Evolutionary conservation across 768 basidiomycete genomes (phyloP).

Genomic region (Pleurotus pulmonarius): DNA sequence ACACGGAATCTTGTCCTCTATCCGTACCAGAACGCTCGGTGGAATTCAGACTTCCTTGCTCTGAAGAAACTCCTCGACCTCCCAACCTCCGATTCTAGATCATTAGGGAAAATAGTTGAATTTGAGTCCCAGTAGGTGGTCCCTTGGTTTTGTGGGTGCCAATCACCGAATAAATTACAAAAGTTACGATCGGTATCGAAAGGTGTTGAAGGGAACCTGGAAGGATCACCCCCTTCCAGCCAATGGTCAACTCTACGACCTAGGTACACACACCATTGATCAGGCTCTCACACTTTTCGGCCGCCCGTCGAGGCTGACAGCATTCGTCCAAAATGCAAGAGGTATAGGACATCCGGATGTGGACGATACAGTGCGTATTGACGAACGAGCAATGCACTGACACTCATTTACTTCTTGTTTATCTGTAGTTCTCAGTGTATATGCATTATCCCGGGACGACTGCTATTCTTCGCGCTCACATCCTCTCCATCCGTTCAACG

Average conservation of each 20-base stretch:
- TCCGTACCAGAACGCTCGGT: constrained; percentile 71
- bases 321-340: constrained; percentile 66
- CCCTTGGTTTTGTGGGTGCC: not conserved
- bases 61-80: constrained; percentile 55
- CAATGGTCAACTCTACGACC: constrained; percentile 69
- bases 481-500: constrained; percentile 58
- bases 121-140: constrained; percentile 69
- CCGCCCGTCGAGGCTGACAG: constrained; percentile 62
- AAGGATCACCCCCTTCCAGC: constrained; percentile 66
- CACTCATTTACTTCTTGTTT: not conserved
- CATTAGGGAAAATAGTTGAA: constrained; percentile 60
- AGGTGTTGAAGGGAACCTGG: constrained; percentile 67
- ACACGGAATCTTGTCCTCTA: constrained; percentile 62
- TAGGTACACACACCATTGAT: constrained; percentile 80
- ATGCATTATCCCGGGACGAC: constrained; percentile 55
- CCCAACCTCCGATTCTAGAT: constrained; percentile 45
- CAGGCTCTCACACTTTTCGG: constrained; percentile 77
- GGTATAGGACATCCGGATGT: constrained; percentile 58
- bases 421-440: constrained; percentile 44
- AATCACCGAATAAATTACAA: constrained; percentile 18
- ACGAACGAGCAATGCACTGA: not conserved
- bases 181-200: constrained; percentile 71
- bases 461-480: constrained; percentile 64
- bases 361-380: constrained; percentile 57
- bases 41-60: constrained; percentile 76